Conservation (phyloP, 208 protist species). For the Phytomonas francai region DNA sequence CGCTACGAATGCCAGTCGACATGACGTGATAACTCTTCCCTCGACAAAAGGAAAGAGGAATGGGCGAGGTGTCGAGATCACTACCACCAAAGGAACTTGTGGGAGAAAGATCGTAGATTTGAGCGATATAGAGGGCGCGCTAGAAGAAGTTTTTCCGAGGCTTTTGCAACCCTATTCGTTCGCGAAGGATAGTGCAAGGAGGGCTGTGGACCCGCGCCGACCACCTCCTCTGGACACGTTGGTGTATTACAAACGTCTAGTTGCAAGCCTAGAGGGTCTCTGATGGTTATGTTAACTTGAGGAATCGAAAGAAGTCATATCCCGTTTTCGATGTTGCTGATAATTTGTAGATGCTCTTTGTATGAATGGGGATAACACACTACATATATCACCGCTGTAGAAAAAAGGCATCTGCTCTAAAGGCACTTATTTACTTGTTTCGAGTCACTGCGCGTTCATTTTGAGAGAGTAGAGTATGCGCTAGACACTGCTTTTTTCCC, state of each 20-base stretch:
- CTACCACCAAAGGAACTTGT: neutral
- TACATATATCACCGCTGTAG: too few relatives aligned
- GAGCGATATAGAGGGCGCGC: too few relatives aligned
- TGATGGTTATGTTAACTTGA: constrained; percentile 2
- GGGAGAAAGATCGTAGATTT: neutral
- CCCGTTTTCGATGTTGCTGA: neutral
- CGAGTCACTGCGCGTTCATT: too few relatives aligned
- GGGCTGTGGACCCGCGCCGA: constrained; percentile 7
- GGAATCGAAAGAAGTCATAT: neutral
- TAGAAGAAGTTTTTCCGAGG: too few relatives aligned
- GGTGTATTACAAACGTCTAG: constrained; percentile 60
- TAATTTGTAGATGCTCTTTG: too few relatives aligned
- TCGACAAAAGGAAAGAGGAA: constrained; percentile 4
- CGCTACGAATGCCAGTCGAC: constrained; percentile 53
- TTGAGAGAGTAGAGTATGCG: too few relatives aligned
- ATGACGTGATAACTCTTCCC: constrained; percentile 18
- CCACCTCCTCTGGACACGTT: constrained; percentile 58
- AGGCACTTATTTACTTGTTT: neutral
- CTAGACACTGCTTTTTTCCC: too few relatives aligned
- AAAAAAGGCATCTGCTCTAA: too few relatives aligned
- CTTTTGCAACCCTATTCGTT: too few relatives aligned
- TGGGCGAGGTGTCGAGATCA: neutral
- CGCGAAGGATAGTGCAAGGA: neutral
- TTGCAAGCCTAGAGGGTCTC: constrained; percentile 50
- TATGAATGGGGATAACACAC: too few relatives aligned